Percentiles rank a stretch among this genome's conserved stretches.
These are phyloP conservation scores for Pseudocercospora ulei DNA, from an alignment of 2,329 filamentous ascomycete genomes.

Conservation along the genomic window DNA sequence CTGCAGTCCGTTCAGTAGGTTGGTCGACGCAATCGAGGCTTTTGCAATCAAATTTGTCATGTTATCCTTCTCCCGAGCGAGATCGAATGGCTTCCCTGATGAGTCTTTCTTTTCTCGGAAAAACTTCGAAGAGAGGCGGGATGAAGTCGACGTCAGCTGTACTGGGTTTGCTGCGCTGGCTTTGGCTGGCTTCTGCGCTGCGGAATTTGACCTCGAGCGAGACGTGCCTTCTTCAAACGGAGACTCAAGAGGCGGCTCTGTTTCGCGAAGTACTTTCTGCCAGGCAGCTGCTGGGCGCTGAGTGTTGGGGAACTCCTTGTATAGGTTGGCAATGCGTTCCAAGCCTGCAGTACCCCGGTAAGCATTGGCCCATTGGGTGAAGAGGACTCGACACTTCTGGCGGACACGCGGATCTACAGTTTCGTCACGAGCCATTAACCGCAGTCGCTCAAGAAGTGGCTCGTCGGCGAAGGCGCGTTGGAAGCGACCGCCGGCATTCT, in stretches of 20 bases:
- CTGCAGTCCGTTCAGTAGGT: constrained; percentile 76
- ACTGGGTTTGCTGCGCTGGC: constrained; percentile 26
- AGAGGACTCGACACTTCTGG: constrained; percentile 77
- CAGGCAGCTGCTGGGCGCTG: constrained; percentile 61
- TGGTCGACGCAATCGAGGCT: constrained; percentile 80
- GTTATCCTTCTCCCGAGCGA: constrained; percentile 76
- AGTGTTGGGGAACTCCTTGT: constrained; percentile 55
- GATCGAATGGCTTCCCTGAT: constrained; percentile 58
- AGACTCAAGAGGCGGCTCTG: constrained; percentile 37
- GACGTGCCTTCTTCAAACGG: constrained; percentile 19
- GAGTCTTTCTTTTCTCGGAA: constrained; percentile 41
- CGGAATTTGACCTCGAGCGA: constrained; percentile 18
- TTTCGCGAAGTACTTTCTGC: constrained; percentile 73
- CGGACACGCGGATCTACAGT: constrained; percentile 78
- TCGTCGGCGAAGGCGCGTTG: constrained; percentile 83
- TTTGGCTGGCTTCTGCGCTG: constrained; percentile 11
- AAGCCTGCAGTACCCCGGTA: constrained; percentile 76
- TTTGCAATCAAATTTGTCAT: constrained; percentile 86
- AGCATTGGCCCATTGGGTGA: constrained; percentile 71
- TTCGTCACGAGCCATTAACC: constrained; percentile 75
- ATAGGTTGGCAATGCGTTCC: constrained; percentile 66
- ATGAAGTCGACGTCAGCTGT: constrained; percentile 30
- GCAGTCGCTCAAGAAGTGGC: constrained; percentile 77
- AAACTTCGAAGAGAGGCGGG: constrained; percentile 27
- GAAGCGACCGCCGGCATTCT: constrained; percentile 83